Conservation (phyloP, 805 yeast species). For the Ascoidea rubescens region DNA sequence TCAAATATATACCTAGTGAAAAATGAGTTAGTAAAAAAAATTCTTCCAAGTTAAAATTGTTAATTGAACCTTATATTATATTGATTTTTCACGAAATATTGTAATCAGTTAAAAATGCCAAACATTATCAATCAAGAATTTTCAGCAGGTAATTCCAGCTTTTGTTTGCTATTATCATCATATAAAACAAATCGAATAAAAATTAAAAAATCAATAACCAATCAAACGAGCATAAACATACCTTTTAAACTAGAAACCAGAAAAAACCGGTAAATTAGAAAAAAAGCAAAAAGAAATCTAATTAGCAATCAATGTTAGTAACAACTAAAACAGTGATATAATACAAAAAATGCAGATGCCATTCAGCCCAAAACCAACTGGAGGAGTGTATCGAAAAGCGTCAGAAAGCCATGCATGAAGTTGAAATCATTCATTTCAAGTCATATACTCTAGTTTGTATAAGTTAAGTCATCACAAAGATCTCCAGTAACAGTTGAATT, state of each 20-base stretch:
- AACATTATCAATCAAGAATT: slow-evolving; percentile 29
- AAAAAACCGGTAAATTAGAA: background rate
- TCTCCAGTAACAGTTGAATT: too few relatives aligned
- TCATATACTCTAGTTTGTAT: background rate
- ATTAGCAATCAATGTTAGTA: background rate
- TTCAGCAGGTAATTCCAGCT: slow-evolving; percentile 67
- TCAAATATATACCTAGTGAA: too few relatives aligned
- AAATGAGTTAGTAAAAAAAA: background rate
- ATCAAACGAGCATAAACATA: background rate
- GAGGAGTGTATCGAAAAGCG: too few relatives aligned
- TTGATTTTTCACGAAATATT: too few relatives aligned
- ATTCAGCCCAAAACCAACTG: too few relatives aligned
- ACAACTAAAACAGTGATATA: background rate
- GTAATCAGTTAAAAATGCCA: background rate
- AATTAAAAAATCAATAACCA: too few relatives aligned
- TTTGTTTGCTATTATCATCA: slow-evolving; percentile 25
- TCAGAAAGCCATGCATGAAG: too few relatives aligned
- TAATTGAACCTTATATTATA: background rate
- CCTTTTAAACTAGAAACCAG: background rate
- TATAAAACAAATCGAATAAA: too few relatives aligned
- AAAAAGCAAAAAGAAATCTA: too few relatives aligned
- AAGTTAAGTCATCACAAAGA: background rate
- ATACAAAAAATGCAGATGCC: background rate
- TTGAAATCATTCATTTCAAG: background rate
- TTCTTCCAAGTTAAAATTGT: background rate